Conservation (phyloP, 2,329 filamentous ascomycete genomes). For the Exophiala sp. region DNA sequence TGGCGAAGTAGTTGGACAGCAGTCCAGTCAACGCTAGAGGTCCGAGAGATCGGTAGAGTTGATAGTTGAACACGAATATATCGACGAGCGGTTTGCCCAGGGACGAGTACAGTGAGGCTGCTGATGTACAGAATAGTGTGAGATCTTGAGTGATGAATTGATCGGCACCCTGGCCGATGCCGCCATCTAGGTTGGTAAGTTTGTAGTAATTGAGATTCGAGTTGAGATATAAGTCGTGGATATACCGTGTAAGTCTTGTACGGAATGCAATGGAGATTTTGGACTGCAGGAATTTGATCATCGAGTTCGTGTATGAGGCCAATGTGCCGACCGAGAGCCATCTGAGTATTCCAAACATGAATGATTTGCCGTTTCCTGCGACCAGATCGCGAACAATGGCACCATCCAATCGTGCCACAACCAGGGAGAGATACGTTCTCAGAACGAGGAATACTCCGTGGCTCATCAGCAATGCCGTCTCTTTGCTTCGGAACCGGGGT, state of each 20-base stretch:
- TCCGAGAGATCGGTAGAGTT: slow-evolving; percentile 86
- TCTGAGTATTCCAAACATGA: slow-evolving; percentile 84
- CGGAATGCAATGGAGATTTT: slow-evolving; percentile 98
- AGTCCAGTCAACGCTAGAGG: slow-evolving; percentile 82
- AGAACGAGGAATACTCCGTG: slow-evolving; percentile 88
- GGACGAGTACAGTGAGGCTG: slow-evolving; percentile 89
- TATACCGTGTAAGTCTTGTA: slow-evolving; percentile 89
- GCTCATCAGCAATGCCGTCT: slow-evolving; percentile 82
- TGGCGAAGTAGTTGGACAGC: slow-evolving; percentile 88
- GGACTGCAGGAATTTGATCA: slow-evolving; percentile 97
- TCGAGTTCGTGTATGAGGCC: slow-evolving; percentile 95
- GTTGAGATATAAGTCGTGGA: slow-evolving; percentile 94
- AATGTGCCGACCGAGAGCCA: slow-evolving; percentile 94
- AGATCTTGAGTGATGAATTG: slow-evolving; percentile 98
- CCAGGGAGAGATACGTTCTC: slow-evolving; percentile 86
- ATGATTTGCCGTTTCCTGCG: slow-evolving; percentile 85
- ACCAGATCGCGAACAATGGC: slow-evolving; percentile 95
- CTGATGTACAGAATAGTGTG: slow-evolving; percentile 89
- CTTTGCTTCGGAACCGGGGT: slow-evolving; percentile 90
- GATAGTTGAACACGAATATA: slow-evolving; percentile 95
- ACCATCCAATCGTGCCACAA: slow-evolving; percentile 89
- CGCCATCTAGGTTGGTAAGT: slow-evolving; percentile 85
- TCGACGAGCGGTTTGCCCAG: slow-evolving; percentile 98
- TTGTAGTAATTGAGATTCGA: slow-evolving; percentile 97
- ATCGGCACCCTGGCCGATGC: slow-evolving; percentile 85